Conservation (phyloP, 495 filamentous ascomycete species). For the Trichoderma orchidacearum region DNA sequence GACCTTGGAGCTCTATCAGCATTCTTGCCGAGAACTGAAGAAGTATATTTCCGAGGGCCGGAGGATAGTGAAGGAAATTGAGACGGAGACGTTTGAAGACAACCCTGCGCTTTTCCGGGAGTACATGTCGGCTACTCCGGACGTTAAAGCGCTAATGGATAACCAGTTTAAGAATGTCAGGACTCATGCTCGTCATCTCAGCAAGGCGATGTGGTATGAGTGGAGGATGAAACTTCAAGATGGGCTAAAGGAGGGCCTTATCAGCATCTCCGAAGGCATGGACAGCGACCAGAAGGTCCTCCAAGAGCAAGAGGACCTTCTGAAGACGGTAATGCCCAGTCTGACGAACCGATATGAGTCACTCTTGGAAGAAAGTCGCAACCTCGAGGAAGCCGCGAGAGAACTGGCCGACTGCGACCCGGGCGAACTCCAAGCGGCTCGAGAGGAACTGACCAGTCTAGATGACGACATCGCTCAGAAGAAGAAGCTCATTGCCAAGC, state of each 20-base stretch:
- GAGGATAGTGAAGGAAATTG: constrained; percentile 75
- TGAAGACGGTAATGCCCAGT: constrained; percentile 50
- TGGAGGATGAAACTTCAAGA: constrained; percentile 90
- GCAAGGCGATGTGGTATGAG: constrained; percentile 93
- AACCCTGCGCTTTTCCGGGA: constrained; percentile 86
- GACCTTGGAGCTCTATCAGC: constrained; percentile 86
- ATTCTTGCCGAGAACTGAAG: constrained; percentile 88
- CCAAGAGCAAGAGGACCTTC: constrained; percentile 47
- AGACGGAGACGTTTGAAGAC: constrained; percentile 70
- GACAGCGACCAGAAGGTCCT: constrained; percentile 58
- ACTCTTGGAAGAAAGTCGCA: constrained; percentile 46
- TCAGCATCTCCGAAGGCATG: constrained; percentile 63
- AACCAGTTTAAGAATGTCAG: constrained; percentile 95
- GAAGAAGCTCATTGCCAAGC: constrained; percentile 43
- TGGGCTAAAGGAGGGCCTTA: constrained; percentile 64
- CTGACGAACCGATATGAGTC: constrained; percentile 43
- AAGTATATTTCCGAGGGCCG: constrained; percentile 87
- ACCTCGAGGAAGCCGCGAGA: constrained; percentile 53
- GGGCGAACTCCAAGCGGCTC: constrained; percentile 54
- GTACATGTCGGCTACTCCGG: constrained; percentile 77
- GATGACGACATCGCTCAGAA: constrained; percentile 60
- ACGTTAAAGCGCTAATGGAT: constrained; percentile 76
- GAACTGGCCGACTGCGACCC: constrained; percentile 72
- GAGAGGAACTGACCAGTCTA: constrained; percentile 46
- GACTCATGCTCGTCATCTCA: constrained; percentile 73